phyloP scores from a whole-genome alignment of 2,329 filamentous ascomycete genomes.

The Fragosphaeria purpurea region DNA sequence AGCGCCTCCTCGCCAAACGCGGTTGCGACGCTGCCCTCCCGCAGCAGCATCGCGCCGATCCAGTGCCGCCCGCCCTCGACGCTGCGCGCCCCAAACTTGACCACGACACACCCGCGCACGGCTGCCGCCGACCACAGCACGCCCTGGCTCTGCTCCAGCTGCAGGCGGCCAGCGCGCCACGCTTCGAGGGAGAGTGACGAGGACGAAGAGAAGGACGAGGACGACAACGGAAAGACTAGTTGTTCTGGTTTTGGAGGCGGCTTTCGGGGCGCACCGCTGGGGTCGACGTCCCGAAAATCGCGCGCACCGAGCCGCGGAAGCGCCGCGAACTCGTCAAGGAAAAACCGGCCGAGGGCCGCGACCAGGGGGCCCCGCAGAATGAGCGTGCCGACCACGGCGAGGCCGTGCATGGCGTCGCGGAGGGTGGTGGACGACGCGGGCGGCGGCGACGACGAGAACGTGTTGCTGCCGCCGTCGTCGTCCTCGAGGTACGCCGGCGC shows the following conservation, averaged over 20 bases:
- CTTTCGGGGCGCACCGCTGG: slow-evolving; percentile 19
- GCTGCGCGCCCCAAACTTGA: slow-evolving; percentile 79
- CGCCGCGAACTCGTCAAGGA: slow-evolving; percentile 66
- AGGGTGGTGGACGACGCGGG: slow-evolving; percentile 23
- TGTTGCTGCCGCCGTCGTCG: slow-evolving; percentile 17
- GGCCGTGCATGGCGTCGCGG: slow-evolving; percentile 57
- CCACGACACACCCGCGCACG: slow-evolving; percentile 72
- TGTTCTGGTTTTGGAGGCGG: slow-evolving; percentile 5
- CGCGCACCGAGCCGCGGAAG: slow-evolving; percentile 74
- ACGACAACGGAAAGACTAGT: no score
- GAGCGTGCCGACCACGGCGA: slow-evolving; percentile 74
- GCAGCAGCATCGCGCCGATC: slow-evolving; percentile 63
- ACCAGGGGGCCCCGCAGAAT: slow-evolving; percentile 69
- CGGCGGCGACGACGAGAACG: not conserved
- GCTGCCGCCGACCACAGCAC: slow-evolving; percentile 75
- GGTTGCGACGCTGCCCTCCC: slow-evolving; percentile 60
- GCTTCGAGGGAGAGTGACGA: slow-evolving; percentile 22
- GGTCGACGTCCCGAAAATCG: slow-evolving; percentile 56
- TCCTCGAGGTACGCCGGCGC: slow-evolving; percentile 21
- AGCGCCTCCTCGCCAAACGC: slow-evolving; percentile 74
- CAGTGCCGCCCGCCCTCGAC: slow-evolving; percentile 75
- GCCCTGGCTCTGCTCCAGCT: slow-evolving; percentile 46
- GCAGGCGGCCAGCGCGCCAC: slow-evolving; percentile 47
- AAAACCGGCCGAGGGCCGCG: slow-evolving; percentile 57
- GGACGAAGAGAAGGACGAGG: no score